Conservation (phyloP, 371 early-diverging fungal species). For the Basidiobolus meristosporus region DNA sequence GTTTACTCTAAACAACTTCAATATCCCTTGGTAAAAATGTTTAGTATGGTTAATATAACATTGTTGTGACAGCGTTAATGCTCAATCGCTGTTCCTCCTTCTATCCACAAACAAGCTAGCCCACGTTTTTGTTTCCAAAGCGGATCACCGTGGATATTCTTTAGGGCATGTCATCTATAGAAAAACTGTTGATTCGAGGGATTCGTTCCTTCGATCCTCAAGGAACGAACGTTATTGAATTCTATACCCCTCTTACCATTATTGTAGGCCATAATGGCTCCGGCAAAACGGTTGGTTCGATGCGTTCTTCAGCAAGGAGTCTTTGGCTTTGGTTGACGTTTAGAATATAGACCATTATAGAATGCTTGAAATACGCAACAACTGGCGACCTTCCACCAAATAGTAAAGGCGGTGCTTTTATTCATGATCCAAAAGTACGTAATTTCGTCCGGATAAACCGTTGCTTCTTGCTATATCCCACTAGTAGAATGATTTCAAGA, state of each 20-base stretch:
- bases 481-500: too few species aligned
- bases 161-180: conserved; percentile 42
- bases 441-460: neutral
- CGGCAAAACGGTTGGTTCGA: conserved; percentile 73
- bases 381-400: conserved; percentile 96
- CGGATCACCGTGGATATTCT: too few species aligned
- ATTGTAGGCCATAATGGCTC: conserved; percentile 97
- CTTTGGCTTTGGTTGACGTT: neutral
- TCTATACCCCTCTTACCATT: conserved; percentile 90
- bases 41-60: too few species aligned
- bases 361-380: conserved; percentile 92
- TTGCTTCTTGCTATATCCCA: too few species aligned
- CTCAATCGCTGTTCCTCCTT: too few species aligned
- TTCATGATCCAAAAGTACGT: conserved; percentile 88
- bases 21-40: too few species aligned
- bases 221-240: conserved; percentile 58
- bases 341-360: conserved; percentile 76
- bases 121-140: too few species aligned
- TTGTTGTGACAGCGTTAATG: too few species aligned
- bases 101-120: too few species aligned
- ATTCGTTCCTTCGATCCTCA: conserved; percentile 92
- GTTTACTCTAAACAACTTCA: too few species aligned
- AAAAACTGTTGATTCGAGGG: conserved; percentile 75
- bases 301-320: neutral
- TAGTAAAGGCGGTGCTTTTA: conserved; percentile 79